Base-by-base conservation (phyloP, 1,284 basidiomycete species). In the Volvariella volvacea region DNA sequence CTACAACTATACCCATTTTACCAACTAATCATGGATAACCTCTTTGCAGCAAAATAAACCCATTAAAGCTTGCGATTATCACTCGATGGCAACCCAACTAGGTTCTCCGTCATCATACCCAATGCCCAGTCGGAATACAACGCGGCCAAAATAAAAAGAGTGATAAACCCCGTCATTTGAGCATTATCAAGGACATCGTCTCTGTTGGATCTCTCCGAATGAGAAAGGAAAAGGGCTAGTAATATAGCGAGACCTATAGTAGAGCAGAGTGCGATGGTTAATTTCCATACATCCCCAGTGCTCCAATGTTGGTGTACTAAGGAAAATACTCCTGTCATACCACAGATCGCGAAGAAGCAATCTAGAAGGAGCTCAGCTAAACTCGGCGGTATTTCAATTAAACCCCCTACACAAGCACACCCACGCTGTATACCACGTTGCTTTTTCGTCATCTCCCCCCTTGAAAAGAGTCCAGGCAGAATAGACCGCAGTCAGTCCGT, bases 321-420 rank as follows among this genome's bases (percentile, higher is more conserved):
- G n/a, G 41, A 43, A 30, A 43, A 38, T 10, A 43, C 14, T 15
- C 41, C 41, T 19, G 41, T 28, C 41, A 43, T 43, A 16, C 41
- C 41, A 3, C 4, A 14, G 14, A 14, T 17, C 2, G 20, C 22
- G 2, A 40, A 21, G 6, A 20, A n/a, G n/a, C n/a, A 16, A n/a
- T n/a, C n/a, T n/a, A n/a, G n/a, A n/a, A n/a, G n/a, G n/a, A n/a
- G n/a, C n/a, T n/a, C n/a, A n/a, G n/a, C n/a, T n/a, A n/a, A n/a
- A n/a, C n/a, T n/a, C n/a, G n/a, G n/a, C n/a, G n/a, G n/a, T n/a
- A n/a, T n/a, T n/a, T n/a, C n/a, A n/a, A n/a, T n/a, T n/a, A n/a
- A n/a, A n/a, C n/a, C n/a, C n/a, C n/a, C n/a, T n/a, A n/a, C n/a
- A n/a, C n/a, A n/a, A n/a, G n/a, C n/a, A n/a, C n/a, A n/a, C n/a